A percentile compares a stretch with the other conserved stretches of the same genome.
Evolutionary conservation across 2,329 filamentous ascomycete species (phyloP).

Genomic region (Alternaria tenuissima): DNA sequence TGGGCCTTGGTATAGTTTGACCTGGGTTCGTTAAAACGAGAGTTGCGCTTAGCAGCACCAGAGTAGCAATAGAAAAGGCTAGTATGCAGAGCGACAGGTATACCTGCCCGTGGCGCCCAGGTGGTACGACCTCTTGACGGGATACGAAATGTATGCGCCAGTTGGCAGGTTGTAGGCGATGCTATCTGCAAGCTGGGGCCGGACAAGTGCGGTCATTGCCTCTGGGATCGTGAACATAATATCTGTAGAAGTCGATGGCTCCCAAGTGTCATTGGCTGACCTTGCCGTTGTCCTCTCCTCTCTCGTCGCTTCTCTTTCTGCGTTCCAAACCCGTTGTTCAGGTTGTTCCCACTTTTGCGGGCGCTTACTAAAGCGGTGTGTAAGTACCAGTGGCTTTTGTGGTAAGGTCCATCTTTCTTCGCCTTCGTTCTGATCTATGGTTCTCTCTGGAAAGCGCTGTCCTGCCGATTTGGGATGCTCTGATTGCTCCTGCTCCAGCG

Average conservation of each 20-base stretch:
- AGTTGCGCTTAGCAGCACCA: slow-evolving; percentile 3
- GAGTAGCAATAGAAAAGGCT: slow-evolving; percentile 18
- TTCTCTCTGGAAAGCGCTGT: not conserved
- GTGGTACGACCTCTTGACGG: slow-evolving; percentile 20
- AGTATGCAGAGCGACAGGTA: not conserved
- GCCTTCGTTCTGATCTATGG: not conserved
- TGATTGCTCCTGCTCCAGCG: not conserved
- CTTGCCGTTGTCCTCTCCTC: not conserved
- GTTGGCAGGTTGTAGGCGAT: slow-evolving; percentile 15
- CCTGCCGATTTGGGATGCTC: not conserved
- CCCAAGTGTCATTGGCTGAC: not conserved
- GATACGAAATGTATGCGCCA: slow-evolving; percentile 18
- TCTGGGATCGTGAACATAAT: slow-evolving; percentile 24
- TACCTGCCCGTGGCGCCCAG: slow-evolving; percentile 25
- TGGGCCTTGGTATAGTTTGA: not conserved
- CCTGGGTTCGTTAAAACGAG: not conserved
- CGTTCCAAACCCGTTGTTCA: not conserved
- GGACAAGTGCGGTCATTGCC: slow-evolving; percentile 14
- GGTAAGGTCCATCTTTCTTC: not conserved
- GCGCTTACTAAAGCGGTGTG: not conserved
- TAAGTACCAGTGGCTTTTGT: not conserved
- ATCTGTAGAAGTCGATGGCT: not conserved
- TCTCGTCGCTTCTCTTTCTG: not conserved
- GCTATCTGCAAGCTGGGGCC: not conserved
- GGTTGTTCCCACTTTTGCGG: not conserved